A percentile compares a stretch with the other conserved stretches of the same genome.
These are phyloP conservation scores for Aeminium ludgeri DNA, from an alignment of 495 filamentous ascomycete genomes.

Conservation along the genomic window DNA sequence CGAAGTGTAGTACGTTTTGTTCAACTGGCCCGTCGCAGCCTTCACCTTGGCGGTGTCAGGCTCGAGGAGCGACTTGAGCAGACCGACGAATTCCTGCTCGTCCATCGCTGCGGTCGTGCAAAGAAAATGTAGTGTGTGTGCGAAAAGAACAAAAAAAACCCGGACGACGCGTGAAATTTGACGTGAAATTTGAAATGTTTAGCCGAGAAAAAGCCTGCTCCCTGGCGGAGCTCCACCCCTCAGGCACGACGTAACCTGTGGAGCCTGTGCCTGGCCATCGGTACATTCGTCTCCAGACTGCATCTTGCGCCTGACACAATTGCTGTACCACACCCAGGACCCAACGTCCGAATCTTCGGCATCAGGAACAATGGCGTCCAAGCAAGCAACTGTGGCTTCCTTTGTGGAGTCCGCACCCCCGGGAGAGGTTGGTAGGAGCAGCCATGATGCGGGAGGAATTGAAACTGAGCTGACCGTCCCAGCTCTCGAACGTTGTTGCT, in stretches of 20 bases:
- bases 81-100: constrained; percentile 29
- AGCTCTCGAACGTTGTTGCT: constrained; percentile 82
- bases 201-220: too few species aligned
- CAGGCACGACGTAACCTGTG: too few species aligned
- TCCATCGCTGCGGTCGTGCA: constrained; percentile 23
- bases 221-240: too few species aligned
- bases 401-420: constrained; percentile 93
- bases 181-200: too few species aligned
- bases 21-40: constrained; percentile 72
- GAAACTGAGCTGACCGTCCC: constrained; percentile 15
- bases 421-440: constrained; percentile 59
- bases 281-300: too few species aligned
- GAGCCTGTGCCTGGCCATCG: too few species aligned
- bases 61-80: constrained; percentile 30
- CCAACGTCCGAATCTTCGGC: too few species aligned
- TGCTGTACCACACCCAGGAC: too few species aligned
- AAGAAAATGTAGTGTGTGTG: background rate
- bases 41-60: constrained; percentile 69
- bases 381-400: constrained; percentile 32
- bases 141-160: too few species aligned
- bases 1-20: constrained; percentile 78
- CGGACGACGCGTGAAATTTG: too few species aligned
- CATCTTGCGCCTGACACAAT: too few species aligned
- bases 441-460: background rate
- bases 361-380: constrained; percentile 17